Conservation (phyloP, 1,284 basidiomycete species). For the Fomitopsis schrenkii region DNA sequence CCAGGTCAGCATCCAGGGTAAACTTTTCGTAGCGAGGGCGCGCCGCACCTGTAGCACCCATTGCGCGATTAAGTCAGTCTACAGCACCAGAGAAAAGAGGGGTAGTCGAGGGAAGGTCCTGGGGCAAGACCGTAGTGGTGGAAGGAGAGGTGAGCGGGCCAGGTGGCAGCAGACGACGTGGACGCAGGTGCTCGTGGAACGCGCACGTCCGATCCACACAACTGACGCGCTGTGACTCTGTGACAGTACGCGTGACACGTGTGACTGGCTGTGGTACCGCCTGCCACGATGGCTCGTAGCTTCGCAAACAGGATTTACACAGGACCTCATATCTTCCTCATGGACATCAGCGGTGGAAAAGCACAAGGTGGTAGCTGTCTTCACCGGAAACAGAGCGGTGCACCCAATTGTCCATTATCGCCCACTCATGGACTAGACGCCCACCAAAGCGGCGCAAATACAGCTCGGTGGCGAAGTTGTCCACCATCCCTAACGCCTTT, state of each 20-base stretch:
- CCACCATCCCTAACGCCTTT: background rate
- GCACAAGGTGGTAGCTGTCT: background rate
- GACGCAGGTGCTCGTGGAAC: conserved; percentile 1
- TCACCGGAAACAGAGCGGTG: background rate
- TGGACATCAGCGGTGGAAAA: too few relatives aligned
- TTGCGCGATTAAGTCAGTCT: conserved; percentile 12
- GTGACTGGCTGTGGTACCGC: background rate
- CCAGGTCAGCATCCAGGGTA: background rate
- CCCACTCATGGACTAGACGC: background rate
- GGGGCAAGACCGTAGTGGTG: background rate
- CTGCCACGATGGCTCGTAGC: background rate
- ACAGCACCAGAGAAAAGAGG: background rate
- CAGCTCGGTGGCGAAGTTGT: background rate
- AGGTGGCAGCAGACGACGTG: conserved; percentile 1
- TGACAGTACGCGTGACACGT: background rate
- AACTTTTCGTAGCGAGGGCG: background rate
- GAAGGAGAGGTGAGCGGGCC: background rate
- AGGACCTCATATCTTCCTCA: too few relatives aligned
- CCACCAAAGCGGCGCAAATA: background rate
- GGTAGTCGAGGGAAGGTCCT: background rate
- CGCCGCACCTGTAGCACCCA: conserved; percentile 30
- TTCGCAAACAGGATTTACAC: too few relatives aligned
- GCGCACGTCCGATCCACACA: background rate
- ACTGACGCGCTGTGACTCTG: background rate
- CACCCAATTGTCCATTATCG: background rate